Base-by-base conservation (phyloP, 2,329 filamentous ascomycete genomes). In the Microcera coccophila region DNA sequence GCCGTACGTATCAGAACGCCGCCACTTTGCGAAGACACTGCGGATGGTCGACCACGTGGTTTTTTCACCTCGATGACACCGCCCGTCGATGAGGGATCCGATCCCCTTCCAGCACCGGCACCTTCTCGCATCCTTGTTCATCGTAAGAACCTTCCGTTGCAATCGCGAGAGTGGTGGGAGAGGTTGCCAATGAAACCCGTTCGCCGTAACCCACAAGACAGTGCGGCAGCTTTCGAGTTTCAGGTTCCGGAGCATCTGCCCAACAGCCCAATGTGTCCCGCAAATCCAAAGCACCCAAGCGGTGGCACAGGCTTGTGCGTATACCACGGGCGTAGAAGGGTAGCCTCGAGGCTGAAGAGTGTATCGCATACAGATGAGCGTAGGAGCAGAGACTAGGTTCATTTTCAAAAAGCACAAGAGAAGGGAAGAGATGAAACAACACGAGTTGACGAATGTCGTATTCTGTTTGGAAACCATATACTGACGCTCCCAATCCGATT, bases 161-260 rank as follows among this genome's bases (percentile, higher is more conserved):
- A 54, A 20, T 40, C 60, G 14, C 59, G 54, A 12, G 63, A 68
- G 42, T 68, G 65, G 65, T 68, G 62, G 64, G 65, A 69, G 20
- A 52, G 56, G 9, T 44, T 55, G 33, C 59, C 60, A 29, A 5
- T 5, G 41, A 47, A 55, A 5, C 41, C 52, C 4, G 34, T 41
- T 4, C 53, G 55, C 4, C 57, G 52, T 5, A 46, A 53, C 17
- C 42, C 51, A 12, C 41, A 54, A 1, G 39, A 47, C 18, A 42
- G 40, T 15, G 19, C 49, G 8, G 42, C 41, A 17, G 39, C 46
- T 4, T 78, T 78, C 43, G 61, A 71, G 36, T 76, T 78, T 44
- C 66, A 75, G 36, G 48, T 77, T 10, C 72, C 73, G 2, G 72
- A 77, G 47, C 75, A 78, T 47, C 59, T 75, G 7, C 71, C 73